Evolutionary conservation across 2,329 filamentous ascomycete genomes (phyloP), one percentile per base, ranked within the genome.

Genomic region (Akanthomyces uredinophilus): DNA sequence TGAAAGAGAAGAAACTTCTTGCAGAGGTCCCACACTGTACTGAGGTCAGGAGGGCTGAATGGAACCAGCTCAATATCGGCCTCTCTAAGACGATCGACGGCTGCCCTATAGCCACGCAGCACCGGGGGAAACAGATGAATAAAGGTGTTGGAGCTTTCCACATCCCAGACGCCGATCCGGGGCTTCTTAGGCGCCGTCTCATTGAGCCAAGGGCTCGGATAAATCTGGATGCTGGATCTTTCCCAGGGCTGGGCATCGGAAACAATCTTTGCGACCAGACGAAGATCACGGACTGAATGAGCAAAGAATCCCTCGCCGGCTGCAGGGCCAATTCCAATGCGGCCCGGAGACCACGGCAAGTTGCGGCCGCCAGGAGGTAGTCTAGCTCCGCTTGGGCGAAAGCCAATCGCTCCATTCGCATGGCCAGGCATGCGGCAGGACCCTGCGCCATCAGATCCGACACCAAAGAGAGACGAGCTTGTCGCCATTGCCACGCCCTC

Each of bases 61-160:
- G 37, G n/a, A 10, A 59, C 56, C 8, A 59, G 43, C 29, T 49
- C 56, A 18, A 35, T 41, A 7, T 46, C 56, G 16, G 56, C 56
- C 4, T 8, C 44, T 18, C 56, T n/a, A 10, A 59, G 56, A 2
- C 56, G 43, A 11, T 50, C 56, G 11, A 22, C 14, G 14, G 56
- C 56, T 24, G 44, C 43, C 27, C 24, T 49, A 46, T 49, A 49
- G 18, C 56, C 56, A 16, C 56, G 27, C 11, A 50, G 32, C 22
- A 49, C 44, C 39, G 53, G 16, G 51, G 63, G 6, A 54, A 58
- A 2, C 65, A 70, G 7, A 55, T 70, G 5, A 41, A 55, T 29
- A 59, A 60, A 4, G 69, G 70, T 62, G 68, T 68, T 16, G 71
- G 52, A 22, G 20, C 14, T 39, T 24, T 55, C 37, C 18, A 69